Conservation (phyloP, 73 alveolate species). For the Halteria grandinella region DNA sequence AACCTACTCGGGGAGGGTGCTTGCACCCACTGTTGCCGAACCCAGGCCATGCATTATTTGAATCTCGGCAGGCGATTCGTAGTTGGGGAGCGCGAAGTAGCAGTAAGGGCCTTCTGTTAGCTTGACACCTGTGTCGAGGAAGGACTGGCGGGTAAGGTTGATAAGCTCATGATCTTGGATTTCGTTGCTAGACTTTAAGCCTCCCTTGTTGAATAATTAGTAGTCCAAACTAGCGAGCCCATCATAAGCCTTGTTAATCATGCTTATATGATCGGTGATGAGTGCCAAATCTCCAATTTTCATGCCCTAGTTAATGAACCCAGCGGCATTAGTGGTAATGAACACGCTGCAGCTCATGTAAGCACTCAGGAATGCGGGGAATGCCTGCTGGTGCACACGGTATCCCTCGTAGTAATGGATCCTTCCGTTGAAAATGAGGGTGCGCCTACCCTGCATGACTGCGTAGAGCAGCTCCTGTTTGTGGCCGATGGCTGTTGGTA, state of each 20-base stretch:
- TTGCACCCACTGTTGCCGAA: conserved; percentile 53
- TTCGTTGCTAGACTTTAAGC: no score
- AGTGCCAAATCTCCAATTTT: conserved; percentile 45
- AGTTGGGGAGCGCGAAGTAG: conserved; percentile 45
- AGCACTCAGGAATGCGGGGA: conserved; percentile 45
- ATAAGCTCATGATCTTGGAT: conserved; percentile 22
- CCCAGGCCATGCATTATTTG: conserved; percentile 52
- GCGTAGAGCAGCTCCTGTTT: conserved; percentile 24
- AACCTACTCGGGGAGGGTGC: conserved; percentile 47
- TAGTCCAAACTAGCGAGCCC: conserved; percentile 1
- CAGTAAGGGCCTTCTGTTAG: conserved; percentile 32
- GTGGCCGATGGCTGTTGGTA: conserved; percentile 54
- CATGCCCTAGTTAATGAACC: conserved; percentile 38
- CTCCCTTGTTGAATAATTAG: no score
- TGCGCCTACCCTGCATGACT: neutral
- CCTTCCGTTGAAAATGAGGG: conserved; percentile 50
- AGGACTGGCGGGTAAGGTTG: conserved; percentile 15
- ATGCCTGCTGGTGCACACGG: conserved; percentile 39
- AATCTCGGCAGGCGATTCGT: conserved; percentile 31
- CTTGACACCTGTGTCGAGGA: conserved; percentile 9
- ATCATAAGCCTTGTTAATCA: conserved; percentile 35
- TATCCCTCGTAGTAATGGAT: conserved; percentile 54
- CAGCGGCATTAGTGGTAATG: conserved; percentile 54
- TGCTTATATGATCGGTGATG: conserved; percentile 37
- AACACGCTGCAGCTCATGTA: conserved; percentile 31